phyloP scores from a whole-genome alignment of 768 basidiomycete species.

The Hebeloma cylindrosporum region DNA sequence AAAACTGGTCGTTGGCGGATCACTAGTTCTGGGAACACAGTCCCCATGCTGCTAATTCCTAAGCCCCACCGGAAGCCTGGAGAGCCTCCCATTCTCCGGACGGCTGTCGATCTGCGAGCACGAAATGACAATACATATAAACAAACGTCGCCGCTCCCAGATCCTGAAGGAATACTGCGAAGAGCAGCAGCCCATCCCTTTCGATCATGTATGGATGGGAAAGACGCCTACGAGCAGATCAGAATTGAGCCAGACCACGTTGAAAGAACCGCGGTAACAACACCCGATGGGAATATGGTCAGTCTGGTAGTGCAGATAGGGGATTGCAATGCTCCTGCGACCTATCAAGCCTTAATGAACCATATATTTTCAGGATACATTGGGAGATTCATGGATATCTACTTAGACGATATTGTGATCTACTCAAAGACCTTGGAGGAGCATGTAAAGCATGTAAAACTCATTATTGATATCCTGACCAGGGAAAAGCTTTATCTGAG shows the following conservation, averaged over 20 bases:
- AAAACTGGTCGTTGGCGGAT: slow-evolving; percentile 29
- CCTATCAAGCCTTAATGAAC: slow-evolving; percentile 46
- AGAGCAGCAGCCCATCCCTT: slow-evolving; percentile 20
- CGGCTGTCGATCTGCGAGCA: slow-evolving; percentile 31
- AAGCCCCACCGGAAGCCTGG: slow-evolving; percentile 19
- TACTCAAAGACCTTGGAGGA: slow-evolving; percentile 38
- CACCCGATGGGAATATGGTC: slow-evolving; percentile 44
- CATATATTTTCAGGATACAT: slow-evolving; percentile 36
- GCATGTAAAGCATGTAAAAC: slow-evolving; percentile 30
- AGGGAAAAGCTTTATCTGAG: slow-evolving; percentile 36
- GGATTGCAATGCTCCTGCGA: slow-evolving; percentile 36
- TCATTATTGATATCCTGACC: slow-evolving; percentile 31
- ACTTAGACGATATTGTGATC: slow-evolving; percentile 34
- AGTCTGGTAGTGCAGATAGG: slow-evolving; percentile 35
- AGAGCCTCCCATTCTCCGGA: slow-evolving; percentile 16
- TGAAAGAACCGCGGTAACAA: slow-evolving; percentile 27
- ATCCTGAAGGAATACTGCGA: slow-evolving; percentile 25
- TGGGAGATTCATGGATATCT: slow-evolving; percentile 39
- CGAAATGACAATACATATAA: slow-evolving; percentile 38
- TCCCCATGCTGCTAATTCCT: slow-evolving; percentile 33
- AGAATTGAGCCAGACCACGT: slow-evolving; percentile 30
- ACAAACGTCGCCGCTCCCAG: slow-evolving; percentile 27
- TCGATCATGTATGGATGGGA: slow-evolving; percentile 32
- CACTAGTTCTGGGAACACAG: slow-evolving; percentile 28
- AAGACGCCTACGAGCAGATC: slow-evolving; percentile 40